These are phyloP conservation scores for Conticribra weissflogii DNA, from an alignment of 108 stramenopile species.

Conservation along the genomic window DNA sequence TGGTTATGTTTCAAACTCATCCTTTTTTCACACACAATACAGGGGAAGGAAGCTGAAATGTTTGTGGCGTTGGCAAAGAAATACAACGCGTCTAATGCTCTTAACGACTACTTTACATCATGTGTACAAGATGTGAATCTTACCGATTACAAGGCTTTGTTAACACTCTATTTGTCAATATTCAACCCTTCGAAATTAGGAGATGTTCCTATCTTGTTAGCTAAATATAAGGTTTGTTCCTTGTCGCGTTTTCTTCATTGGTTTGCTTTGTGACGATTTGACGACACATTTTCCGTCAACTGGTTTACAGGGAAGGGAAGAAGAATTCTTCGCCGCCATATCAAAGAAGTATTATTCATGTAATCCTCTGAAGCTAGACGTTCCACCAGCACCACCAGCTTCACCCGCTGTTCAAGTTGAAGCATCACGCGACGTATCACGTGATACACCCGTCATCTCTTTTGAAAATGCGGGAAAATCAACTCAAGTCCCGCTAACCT, in stretches of 20 bases:
- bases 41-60: conserved; percentile 38
- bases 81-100: conserved; percentile 33
- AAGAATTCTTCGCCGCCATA: conserved; percentile 14
- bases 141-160: conserved; percentile 9
- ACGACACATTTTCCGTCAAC: not conserved
- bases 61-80: conserved; percentile 26
- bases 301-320: conserved; percentile 32
- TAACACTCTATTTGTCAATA: conserved; percentile 8
- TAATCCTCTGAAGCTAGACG: conserved; percentile 24
- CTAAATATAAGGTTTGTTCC: conserved; percentile 3
- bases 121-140: conserved; percentile 7
- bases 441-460: conserved; percentile 2
- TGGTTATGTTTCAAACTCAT: not conserved
- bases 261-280: not conserved
- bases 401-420: too few species aligned
- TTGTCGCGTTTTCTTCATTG: not conserved
- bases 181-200: not conserved
- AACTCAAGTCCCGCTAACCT: not conserved
- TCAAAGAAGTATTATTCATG: conserved; percentile 16
- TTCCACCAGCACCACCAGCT: too few species aligned
- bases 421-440: too few species aligned
- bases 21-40: not conserved
- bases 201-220: not conserved
- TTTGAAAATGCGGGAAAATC: not conserved
- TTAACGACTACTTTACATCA: conserved; percentile 13